Evolutionary conservation across 139 green algal genomes (phyloP), one percentile per base, ranked within the genome.

Genomic region (Chlorella sp.): DNA sequence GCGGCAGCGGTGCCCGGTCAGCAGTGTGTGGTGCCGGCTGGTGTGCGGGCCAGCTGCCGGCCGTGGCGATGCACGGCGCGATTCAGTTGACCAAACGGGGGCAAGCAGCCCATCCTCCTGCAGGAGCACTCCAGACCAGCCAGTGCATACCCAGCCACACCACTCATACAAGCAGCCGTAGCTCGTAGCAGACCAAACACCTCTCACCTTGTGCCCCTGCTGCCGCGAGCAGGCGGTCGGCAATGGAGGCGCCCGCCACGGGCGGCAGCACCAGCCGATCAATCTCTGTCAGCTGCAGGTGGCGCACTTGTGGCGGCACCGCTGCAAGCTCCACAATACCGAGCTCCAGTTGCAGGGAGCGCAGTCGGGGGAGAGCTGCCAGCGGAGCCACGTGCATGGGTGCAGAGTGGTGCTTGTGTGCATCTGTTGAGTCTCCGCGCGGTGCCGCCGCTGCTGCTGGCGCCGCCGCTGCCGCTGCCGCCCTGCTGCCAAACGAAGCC

Each of bases 311-410:
- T 13, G 38, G 57, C n/a, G 76, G 57, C 60, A 82, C 20, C 36
- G 34, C 28, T 0, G 60, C 60, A 39, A 82, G 60, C 32, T 73
- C 76, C 4, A 44, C 76, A n/a, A 73, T 44, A 1, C 76, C 76
- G 0, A 72, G 18, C 76, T 82, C 76, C 6, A 82, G 76, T 15
- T 51, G 44, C 34, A 82, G 60, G 4, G 2, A 3, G 36, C 60
- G 38, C 36, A 82, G 76, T 13, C 16, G 25, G 1, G 60, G 60
- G 60, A 82, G 76, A 9, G 34, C 30, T 3, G 17, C 25, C 36
- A 82, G 76, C 6, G 76, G 36, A 0, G 34, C 32, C 34, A 82
- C 60, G 7, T 56, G 26, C 76, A 82, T 82, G 76, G 56, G 23
- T 16, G 57, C 56, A 6, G n/a, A 25, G 57, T 72, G 57, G 26